phyloP scores from a whole-genome alignment of 1,139 yeast species.

The Protomyces gravidus region DNA sequence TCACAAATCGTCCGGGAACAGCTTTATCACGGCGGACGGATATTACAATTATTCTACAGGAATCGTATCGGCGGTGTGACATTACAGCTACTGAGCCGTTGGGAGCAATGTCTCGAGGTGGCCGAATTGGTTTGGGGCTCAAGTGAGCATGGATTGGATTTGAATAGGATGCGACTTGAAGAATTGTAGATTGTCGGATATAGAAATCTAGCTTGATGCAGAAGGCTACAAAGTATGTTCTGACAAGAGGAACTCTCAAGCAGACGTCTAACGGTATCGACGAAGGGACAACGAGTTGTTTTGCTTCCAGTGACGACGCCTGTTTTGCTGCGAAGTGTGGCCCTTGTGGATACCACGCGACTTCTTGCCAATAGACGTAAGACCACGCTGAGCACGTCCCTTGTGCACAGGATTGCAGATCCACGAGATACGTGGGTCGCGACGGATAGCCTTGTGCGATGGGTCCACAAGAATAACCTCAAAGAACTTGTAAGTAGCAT shows the following conservation, averaged over 20 bases:
- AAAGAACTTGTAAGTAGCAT: constrained; percentile 97
- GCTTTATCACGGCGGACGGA: constrained; percentile 18
- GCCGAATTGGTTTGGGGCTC: constrained; percentile 21
- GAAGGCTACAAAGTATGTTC: not conserved
- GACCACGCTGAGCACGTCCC: constrained; percentile 99
- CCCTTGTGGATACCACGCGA: constrained; percentile 98
- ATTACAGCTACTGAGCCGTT: constrained; percentile 1
- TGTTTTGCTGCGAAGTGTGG: constrained; percentile 49
- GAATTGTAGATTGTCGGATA: not conserved
- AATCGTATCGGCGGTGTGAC: constrained; percentile 4
- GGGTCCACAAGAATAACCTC: constrained; percentile 98
- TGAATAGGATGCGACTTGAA: constrained; percentile 10
- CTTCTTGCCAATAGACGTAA: constrained; percentile 54
- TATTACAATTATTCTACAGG: constrained; percentile 13
- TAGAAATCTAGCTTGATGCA: not conserved
- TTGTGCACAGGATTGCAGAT: constrained; percentile 99
- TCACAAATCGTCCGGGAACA: constrained; percentile 13
- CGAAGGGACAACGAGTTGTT: constrained; percentile 98
- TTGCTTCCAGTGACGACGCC: constrained; percentile 99
- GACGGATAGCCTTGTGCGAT: constrained; percentile 97
- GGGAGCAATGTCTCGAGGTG: constrained; percentile 22
- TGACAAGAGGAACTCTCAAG: constrained; percentile 51
- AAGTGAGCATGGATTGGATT: constrained; percentile 4
- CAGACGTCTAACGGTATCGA: constrained; percentile 97
- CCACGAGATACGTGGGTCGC: constrained; percentile 99